Evolutionary conservation across 2,329 filamentous ascomycete genomes (phyloP).

Genomic region (Cladorrhinum sp.): DNA sequence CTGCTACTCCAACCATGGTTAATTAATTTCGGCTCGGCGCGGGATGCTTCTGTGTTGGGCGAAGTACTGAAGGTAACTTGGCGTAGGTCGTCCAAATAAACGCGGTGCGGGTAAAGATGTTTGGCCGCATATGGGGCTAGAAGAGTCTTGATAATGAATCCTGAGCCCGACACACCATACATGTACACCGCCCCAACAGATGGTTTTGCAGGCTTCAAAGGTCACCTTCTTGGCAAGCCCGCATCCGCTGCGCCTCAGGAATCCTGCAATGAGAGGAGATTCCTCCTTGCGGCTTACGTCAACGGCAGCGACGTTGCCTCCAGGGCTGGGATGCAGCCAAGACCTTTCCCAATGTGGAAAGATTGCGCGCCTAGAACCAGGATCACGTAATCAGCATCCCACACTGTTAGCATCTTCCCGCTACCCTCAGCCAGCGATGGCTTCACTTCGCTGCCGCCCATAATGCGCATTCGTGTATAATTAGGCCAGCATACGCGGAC

Average conservation of each 20-base stretch:
- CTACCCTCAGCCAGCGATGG: not conserved
- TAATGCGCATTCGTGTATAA: too few relatives aligned
- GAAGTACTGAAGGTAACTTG: not conserved
- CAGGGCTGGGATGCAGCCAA: not conserved
- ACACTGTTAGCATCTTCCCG: too few relatives aligned
- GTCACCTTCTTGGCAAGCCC: too few relatives aligned
- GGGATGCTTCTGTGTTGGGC: not conserved
- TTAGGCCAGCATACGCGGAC: too few relatives aligned
- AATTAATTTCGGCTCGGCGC: not conserved
- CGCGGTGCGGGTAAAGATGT: too few relatives aligned
- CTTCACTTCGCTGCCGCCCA: not conserved
- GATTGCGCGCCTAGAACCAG: not conserved
- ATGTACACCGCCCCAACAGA: too few relatives aligned
- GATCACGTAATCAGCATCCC: too few relatives aligned
- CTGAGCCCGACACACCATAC: too few relatives aligned
- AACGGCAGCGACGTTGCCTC: too few relatives aligned
- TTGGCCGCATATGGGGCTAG: not conserved
- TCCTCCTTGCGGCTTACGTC: not conserved
- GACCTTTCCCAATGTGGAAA: not conserved
- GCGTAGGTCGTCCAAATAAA: too few relatives aligned
- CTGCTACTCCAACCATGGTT: slow-evolving; percentile 6
- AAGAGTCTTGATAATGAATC: not conserved
- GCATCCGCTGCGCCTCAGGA: not conserved
- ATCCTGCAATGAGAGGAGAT: too few relatives aligned
- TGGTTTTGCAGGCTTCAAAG: too few relatives aligned